phyloP scores from a whole-genome alignment of 2,329 filamentous ascomycete species.

The Diplocarpon rosae region DNA sequence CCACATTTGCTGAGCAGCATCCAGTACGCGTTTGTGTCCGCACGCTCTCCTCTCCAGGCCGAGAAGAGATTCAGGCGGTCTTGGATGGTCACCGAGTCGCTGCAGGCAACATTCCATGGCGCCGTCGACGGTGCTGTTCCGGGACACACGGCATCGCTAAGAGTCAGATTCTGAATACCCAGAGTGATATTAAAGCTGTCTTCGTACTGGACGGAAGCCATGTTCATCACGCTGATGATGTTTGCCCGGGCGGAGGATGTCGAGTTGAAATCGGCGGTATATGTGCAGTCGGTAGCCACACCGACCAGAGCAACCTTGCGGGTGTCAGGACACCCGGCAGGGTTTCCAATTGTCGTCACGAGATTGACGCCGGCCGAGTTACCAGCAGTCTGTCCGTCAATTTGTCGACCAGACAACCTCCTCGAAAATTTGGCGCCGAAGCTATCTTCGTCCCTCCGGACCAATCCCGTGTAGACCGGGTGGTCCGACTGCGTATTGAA shows the following conservation, averaged over 20 bases:
- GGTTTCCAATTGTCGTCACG: constrained; percentile 65
- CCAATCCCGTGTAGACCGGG: constrained; percentile 44
- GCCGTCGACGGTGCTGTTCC: constrained; percentile 52
- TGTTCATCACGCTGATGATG: constrained; percentile 74
- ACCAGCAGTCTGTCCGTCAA: constrained; percentile 58
- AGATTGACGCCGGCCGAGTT: constrained; percentile 76
- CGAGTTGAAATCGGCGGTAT: constrained; percentile 60
- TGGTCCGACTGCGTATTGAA: constrained; percentile 73
- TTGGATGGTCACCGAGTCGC: constrained; percentile 50
- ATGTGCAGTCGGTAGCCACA: constrained; percentile 86
- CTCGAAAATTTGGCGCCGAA: constrained; percentile 52
- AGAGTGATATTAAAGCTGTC: constrained; percentile 89
- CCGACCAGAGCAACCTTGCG: constrained; percentile 86
- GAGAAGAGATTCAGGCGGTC: constrained; percentile 82
- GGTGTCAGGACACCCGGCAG: constrained; percentile 76
- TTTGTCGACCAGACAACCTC: constrained; percentile 61
- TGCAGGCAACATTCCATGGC: constrained; percentile 78
- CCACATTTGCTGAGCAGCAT: constrained; percentile 62
- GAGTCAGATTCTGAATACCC: constrained; percentile 74
- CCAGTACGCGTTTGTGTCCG: constrained; percentile 86
- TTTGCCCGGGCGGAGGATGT: constrained; percentile 56
- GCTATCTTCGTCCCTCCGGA: constrained; percentile 37
- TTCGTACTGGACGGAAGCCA: constrained; percentile 81
- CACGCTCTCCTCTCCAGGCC: constrained; percentile 66
- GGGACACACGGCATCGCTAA: constrained; percentile 67